Conservation (phyloP, 495 filamentous ascomycete genomes). For the Penicillium manginii region DNA sequence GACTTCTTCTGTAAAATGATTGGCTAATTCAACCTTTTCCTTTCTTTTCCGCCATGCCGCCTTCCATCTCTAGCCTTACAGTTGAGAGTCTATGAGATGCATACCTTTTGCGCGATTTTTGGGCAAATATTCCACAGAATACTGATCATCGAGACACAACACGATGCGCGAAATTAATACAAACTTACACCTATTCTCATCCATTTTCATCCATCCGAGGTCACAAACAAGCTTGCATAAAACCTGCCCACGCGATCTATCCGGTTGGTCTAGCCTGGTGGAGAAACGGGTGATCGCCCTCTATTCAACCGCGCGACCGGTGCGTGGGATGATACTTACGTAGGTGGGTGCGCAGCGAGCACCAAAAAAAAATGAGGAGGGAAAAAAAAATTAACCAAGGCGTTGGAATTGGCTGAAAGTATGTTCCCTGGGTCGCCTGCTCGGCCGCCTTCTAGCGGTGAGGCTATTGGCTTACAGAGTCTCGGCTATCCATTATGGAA, state of each 20-base stretch:
- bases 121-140: background rate
- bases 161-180: too few species aligned
- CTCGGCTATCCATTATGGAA: background rate
- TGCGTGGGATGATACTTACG: background rate
- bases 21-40: background rate
- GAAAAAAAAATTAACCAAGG: background rate
- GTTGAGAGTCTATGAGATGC: too few species aligned
- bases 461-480: too few species aligned
- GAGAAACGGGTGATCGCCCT: slow-evolving; percentile 1
- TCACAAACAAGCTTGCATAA: background rate
- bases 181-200: background rate
- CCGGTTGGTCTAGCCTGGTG: background rate
- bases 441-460: too few species aligned
- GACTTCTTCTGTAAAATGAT: background rate
- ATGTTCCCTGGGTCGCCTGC: background rate
- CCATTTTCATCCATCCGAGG: background rate
- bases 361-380: background rate
- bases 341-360: background rate
- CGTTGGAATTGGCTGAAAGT: background rate
- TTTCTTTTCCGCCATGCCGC: background rate
- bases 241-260: background rate
- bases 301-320: background rate
- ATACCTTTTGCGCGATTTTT: background rate
- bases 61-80: background rate
- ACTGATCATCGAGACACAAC: background rate